Evolutionary conservation across 1,139 yeast genomes (phyloP).

Genomic region (Hemisphaericaspora lyxosophila): DNA sequence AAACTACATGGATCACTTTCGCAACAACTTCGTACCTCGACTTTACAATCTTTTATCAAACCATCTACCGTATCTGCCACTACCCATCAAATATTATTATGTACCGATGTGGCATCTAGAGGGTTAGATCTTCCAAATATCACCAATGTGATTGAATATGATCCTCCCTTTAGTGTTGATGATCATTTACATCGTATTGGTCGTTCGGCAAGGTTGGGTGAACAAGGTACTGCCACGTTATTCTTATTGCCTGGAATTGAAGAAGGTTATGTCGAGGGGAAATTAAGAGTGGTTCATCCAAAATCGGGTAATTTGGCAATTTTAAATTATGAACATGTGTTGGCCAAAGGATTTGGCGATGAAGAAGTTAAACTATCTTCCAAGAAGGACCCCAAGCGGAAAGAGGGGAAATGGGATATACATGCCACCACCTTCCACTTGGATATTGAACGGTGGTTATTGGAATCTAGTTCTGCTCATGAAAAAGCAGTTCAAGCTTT

Average conservation of each 20-base stretch:
- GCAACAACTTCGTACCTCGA: constrained; percentile 78
- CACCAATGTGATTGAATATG: constrained; percentile 63
- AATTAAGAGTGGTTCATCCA: constrained; percentile 56
- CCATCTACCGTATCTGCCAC: constrained; percentile 16
- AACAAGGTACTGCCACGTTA: constrained; percentile 62
- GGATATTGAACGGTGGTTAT: constrained; percentile 81
- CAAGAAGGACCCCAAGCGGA: constrained; percentile 30
- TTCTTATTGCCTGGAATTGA: constrained; percentile 87
- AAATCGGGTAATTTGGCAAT: constrained; percentile 43
- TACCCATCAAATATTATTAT: constrained; percentile 66
- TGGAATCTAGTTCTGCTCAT: constrained; percentile 63
- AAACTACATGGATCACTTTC: constrained; percentile 88
- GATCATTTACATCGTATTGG: constrained; percentile 76
- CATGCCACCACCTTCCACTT: constrained; percentile 97
- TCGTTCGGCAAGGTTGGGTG: constrained; percentile 74
- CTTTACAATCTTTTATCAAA: constrained; percentile 65
- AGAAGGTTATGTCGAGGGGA: constrained; percentile 72
- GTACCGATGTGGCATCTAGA: constrained; percentile 79
- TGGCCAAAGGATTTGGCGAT: constrained; percentile 63
- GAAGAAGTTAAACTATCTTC: not conserved
- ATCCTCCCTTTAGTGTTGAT: constrained; percentile 68
- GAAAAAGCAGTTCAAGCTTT: constrained; percentile 74
- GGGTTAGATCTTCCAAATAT: constrained; percentile 70
- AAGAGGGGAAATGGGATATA: constrained; percentile 72
- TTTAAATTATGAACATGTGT: constrained; percentile 49